Conservation (phyloP, 1,284 basidiomycete species). For the Ganoderma resinaceum region DNA sequence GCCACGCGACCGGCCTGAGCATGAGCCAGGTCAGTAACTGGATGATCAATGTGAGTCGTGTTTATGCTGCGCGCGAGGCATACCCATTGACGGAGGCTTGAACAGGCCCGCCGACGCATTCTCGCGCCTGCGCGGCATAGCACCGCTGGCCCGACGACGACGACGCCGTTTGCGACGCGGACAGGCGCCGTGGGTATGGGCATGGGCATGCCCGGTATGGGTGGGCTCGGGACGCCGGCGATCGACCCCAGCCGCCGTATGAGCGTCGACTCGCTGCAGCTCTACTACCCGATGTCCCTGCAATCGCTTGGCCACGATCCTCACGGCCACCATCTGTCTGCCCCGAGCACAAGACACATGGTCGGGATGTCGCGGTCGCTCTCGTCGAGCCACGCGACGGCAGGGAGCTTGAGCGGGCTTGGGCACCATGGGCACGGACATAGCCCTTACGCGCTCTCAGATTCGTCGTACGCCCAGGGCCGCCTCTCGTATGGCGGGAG, state of each 20-base stretch:
- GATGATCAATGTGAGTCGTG: slow-evolving; percentile 84
- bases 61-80: slow-evolving; percentile 16
- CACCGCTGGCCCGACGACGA: slow-evolving; percentile 75
- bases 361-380: slow-evolving; percentile 40
- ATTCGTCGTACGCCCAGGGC: slow-evolving; percentile 31
- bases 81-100: slow-evolving; percentile 3
- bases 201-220: slow-evolving; percentile 44
- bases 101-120: slow-evolving; percentile 79
- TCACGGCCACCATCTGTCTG: slow-evolving; percentile 25
- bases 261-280: slow-evolving; percentile 64
- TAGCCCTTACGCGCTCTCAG: slow-evolving; percentile 34
- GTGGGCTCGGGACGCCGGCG: slow-evolving; percentile 32
- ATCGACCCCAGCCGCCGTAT: slow-evolving; percentile 46
- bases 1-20: slow-evolving; percentile 83
- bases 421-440: slow-evolving; percentile 35
- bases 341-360: slow-evolving; percentile 37
- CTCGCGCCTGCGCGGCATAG: slow-evolving; percentile 81
- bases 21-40: slow-evolving; percentile 91
- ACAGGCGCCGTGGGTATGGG: slow-evolving; percentile 36
- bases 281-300: slow-evolving; percentile 78
- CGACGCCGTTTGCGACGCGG: slow-evolving; percentile 61
- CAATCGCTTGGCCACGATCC: slow-evolving; percentile 50
- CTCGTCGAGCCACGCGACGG: slow-evolving; percentile 36
- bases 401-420: slow-evolving; percentile 32
- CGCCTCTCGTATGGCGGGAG: slow-evolving; percentile 34